Base-by-base conservation (phyloP, 2,329 filamentous ascomycete genomes). In the Penicillium sp. region DNA sequence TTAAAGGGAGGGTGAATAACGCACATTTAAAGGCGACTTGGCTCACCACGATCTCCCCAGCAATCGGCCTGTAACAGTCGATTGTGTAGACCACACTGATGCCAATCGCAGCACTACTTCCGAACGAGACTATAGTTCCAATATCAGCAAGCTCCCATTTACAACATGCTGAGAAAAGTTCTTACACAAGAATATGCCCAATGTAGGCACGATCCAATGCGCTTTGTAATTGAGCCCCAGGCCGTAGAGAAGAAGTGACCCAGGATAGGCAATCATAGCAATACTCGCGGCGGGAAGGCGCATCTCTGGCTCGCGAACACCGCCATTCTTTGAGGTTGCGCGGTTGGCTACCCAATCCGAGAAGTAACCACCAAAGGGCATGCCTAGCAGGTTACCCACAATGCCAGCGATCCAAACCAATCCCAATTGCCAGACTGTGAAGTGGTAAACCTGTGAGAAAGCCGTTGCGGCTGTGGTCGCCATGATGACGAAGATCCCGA, bases 341-440 rank as follows among this genome's bases (percentile, higher is more conserved):
- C 52, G 63, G 37, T 72, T 59, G 7, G 70, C 70, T 5, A 66
- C 52, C 50, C 49, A 54, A 51, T 73, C 70, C 3, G 65, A 66
- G 10, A 71, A 40, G 24, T 71, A 66, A 0, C 82, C 81, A 7
- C 81, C 80, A 9, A 24, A 33, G 3, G 20, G 45, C 18, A 46
- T 42, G 13, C 48, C 48, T 4, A 33, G 13, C 10, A 45, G 18
- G 3, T 41, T 33, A 17, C 48, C 48, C 7, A 51, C 39, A 18
- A 46, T 41, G 13, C 27, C 24, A 6, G 41, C 30, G 15, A 40
- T n/a, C 12, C 32, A 51, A 1, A 27, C 21, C 18, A 51, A 10
- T 10, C 48, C 48, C 9, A 34, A 33, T 17, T 39, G 15, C 48
- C 48, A 45, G 10, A 42, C 30, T 15, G 40, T 32, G 15, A 36